A percentile compares a stretch with the other conserved stretches of the same genome.
These are phyloP conservation scores for Solanum bukasovii DNA, from an alignment of 257 asterid genomes.

Conservation along the genomic window DNA sequence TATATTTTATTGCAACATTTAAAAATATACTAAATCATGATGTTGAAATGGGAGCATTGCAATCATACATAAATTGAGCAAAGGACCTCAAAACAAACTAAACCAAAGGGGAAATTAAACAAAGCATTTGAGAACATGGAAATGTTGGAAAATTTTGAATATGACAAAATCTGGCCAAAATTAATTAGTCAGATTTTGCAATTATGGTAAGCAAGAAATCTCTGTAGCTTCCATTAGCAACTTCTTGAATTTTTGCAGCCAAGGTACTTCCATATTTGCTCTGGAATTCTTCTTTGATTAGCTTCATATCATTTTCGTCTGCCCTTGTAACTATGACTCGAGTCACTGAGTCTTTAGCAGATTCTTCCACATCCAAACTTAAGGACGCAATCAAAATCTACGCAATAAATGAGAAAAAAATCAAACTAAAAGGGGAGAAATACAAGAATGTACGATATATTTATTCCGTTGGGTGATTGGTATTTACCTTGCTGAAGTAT, in stretches of 20 bases:
- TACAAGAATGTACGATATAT: neutral
- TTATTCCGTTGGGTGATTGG: neutral
- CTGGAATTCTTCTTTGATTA: constrained; percentile 45
- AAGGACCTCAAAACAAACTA: neutral
- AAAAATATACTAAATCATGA: neutral
- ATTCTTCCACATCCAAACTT: constrained; percentile 38
- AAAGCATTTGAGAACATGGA: neutral
- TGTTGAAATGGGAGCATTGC: neutral
- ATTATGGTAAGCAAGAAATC: constrained; percentile 66
- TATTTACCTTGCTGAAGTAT: constrained; percentile 53
- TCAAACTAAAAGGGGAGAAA: neutral
- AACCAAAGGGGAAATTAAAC: neutral
- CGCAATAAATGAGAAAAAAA: neutral
- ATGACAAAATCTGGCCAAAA: neutral
- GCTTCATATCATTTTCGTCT: constrained; percentile 66
- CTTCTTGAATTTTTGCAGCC: constrained; percentile 46
- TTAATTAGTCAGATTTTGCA: constrained; percentile 17
- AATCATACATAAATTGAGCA: neutral
- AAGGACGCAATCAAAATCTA: constrained; percentile 47
- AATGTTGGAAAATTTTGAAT: neutral
- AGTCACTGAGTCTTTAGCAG: constrained; percentile 45
- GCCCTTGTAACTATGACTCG: constrained; percentile 65
- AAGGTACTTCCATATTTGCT: constrained; percentile 28
- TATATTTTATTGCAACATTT: neutral
- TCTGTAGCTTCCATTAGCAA: constrained; percentile 63